A percentile compares a stretch with the other conserved stretches of the same genome.
Conservation (phyloP, 73 alveolate genomes). For the Tetrahymena malaccensis region DNA sequence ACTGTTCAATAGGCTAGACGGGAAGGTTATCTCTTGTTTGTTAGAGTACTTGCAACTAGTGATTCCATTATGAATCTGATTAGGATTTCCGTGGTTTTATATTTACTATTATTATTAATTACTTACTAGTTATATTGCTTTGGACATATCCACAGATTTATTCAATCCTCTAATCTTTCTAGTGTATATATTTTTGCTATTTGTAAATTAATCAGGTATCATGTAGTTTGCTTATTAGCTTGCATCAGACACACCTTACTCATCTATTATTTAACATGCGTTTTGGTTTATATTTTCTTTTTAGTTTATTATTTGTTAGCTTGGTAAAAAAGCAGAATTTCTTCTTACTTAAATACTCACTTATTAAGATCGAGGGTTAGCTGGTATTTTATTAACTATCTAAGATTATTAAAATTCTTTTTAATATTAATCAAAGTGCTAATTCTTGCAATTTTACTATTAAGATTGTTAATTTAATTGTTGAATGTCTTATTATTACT, state of each 20-base stretch:
- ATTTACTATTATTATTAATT: neutral
- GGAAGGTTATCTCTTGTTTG: neutral
- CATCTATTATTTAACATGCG: neutral
- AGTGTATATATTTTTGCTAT: neutral
- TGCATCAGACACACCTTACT: neutral
- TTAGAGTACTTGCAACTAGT: neutral
- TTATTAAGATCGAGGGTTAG: neutral
- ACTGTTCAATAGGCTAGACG: neutral
- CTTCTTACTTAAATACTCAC: neutral
- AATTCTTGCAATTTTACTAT: neutral
- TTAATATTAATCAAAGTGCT: neutral
- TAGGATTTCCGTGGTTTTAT: neutral
- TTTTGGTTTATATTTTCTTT: neutral
- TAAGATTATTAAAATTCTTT: neutral
- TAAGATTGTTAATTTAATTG: neutral
- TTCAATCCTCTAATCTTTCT: neutral
- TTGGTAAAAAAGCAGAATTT: neutral
- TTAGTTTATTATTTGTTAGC: neutral
- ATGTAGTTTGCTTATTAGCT: neutral
- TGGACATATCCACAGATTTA: neutral
- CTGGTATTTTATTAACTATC: neutral
- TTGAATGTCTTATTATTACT: neutral
- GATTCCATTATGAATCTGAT: neutral
- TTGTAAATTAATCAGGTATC: neutral
- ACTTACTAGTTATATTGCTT: neutral